These are phyloP conservation scores for Cunninghamia lanceolata DNA, from an alignment of 75 land plant genomes.

Conservation along the genomic window DNA sequence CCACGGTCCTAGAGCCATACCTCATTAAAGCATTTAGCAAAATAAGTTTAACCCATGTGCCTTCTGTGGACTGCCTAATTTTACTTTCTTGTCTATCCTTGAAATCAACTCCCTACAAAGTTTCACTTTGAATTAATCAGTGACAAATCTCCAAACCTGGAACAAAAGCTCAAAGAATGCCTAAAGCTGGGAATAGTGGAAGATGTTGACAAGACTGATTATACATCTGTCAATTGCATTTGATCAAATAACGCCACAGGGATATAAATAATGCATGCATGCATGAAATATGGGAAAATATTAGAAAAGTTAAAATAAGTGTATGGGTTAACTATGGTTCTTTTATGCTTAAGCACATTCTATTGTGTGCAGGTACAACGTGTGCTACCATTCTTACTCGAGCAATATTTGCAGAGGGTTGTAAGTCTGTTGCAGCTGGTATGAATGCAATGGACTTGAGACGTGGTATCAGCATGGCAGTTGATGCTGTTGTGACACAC, in stretches of 20 bases:
- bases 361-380: conserved; percentile 22
- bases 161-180: not conserved
- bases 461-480: conserved; percentile 30
- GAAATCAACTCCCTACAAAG: not conserved
- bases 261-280: not conserved
- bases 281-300: not conserved
- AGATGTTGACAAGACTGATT: not conserved
- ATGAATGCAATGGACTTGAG: conserved; percentile 44
- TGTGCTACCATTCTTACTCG: conserved; percentile 35
- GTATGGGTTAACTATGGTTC: not conserved
- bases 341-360: not conserved
- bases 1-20: not conserved
- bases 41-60: not conserved
- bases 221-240: not conserved
- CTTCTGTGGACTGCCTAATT: not conserved
- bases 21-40: not conserved
- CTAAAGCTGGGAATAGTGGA: not conserved
- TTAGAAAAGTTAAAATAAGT: not conserved
- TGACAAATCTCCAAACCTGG: not conserved
- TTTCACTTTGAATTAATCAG: not conserved
- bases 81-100: not conserved
- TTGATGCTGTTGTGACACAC: conserved; percentile 29
- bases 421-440: conserved; percentile 41
- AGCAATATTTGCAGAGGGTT: conserved; percentile 30
- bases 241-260: not conserved